Conservation (phyloP, 148 eudicot genomes). For the Cornus suecica region DNA sequence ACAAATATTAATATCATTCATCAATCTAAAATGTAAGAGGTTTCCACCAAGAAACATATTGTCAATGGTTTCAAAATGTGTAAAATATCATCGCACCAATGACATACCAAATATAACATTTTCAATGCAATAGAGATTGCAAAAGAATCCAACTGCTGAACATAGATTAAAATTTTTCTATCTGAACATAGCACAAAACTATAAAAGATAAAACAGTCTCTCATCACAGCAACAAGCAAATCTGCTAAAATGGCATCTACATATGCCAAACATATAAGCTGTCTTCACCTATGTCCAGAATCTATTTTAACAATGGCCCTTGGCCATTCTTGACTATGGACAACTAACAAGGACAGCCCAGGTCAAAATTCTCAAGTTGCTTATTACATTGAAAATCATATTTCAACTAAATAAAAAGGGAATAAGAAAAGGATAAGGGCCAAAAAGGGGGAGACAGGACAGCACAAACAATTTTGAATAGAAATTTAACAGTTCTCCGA, state of each 20-base stretch:
- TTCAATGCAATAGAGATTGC: neutral
- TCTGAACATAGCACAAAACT: conserved; percentile 8
- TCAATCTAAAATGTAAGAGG: no score
- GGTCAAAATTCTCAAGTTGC: conserved; percentile 34
- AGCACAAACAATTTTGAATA: conserved; percentile 21
- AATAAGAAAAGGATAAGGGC: neutral
- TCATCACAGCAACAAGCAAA: neutral
- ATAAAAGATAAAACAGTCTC: neutral
- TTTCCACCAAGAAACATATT: neutral
- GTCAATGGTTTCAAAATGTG: no score
- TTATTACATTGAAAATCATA: conserved; percentile 39
- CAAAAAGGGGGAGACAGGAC: conserved; percentile 8
- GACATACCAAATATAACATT: neutral
- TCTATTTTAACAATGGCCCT: conserved; percentile 26
- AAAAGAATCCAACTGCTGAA: neutral
- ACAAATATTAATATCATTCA: no score
- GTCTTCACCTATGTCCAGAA: conserved; percentile 22
- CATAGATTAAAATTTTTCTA: neutral
- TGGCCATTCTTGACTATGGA: conserved; percentile 34
- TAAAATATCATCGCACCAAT: neutral
- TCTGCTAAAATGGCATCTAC: conserved; percentile 15
- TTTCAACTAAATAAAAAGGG: conserved; percentile 16
- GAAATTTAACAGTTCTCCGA: conserved; percentile 13
- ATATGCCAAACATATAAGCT: conserved; percentile 18
- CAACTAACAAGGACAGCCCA: conserved; percentile 35